These are phyloP conservation scores for Adansonia digitata DNA, from an alignment of 345 rosid genomes.

Conservation along the genomic window DNA sequence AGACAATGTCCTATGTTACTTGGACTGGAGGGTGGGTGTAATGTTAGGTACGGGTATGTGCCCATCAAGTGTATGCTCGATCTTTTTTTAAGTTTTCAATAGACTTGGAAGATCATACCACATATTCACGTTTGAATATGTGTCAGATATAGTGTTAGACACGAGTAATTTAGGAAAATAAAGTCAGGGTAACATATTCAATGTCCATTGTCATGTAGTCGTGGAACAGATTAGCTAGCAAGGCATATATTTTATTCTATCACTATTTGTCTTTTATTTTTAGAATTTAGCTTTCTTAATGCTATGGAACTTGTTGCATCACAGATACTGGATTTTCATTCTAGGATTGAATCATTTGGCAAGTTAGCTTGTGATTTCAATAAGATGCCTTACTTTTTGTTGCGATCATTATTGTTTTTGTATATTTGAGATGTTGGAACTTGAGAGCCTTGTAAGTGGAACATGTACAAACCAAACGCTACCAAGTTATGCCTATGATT, in stretches of 20 bases:
- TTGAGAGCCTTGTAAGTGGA: background rate
- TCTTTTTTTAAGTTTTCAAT: too few relatives aligned
- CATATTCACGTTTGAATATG: too few relatives aligned
- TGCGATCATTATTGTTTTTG: background rate
- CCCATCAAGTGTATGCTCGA: too few relatives aligned
- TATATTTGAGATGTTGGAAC: background rate
- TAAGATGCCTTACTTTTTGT: background rate
- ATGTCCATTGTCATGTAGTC: background rate
- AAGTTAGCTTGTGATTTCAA: background rate
- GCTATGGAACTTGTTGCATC: background rate
- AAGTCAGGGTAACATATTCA: too few relatives aligned
- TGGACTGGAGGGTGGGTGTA: too few relatives aligned
- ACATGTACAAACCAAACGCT: background rate
- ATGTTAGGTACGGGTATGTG: too few relatives aligned
- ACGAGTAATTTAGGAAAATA: too few relatives aligned
- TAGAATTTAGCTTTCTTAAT: background rate
- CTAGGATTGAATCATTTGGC: background rate
- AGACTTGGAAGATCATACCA: too few relatives aligned
- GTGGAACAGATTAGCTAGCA: background rate
- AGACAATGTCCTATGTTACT: too few relatives aligned
- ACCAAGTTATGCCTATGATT: background rate
- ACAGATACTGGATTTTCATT: background rate
- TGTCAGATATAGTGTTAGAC: too few relatives aligned
- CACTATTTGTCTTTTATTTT: background rate
- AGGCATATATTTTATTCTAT: background rate